These are phyloP conservation scores for Eucalyptus fibrosa DNA, from an alignment of 345 rosid species.

Conservation along the genomic window DNA sequence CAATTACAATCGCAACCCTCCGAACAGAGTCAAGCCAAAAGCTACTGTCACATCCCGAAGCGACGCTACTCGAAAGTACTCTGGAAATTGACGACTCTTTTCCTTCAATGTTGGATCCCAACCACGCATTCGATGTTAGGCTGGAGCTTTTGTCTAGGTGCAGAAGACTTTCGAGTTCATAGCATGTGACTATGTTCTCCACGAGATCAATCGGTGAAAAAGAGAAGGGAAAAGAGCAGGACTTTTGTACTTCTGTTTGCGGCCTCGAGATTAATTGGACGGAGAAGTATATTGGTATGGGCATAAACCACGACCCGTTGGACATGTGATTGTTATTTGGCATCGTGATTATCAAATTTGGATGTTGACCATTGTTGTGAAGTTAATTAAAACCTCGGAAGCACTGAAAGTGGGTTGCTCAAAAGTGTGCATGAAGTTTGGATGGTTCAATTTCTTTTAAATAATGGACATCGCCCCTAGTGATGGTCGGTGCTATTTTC, in stretches of 20 bases:
- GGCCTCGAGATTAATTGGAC: neutral
- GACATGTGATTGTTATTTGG: neutral
- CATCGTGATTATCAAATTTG: neutral
- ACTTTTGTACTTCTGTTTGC: neutral
- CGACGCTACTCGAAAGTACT: neutral
- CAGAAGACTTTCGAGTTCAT: neutral
- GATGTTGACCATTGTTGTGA: neutral
- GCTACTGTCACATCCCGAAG: neutral
- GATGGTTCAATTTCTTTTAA: neutral
- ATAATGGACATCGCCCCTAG: accelerated
- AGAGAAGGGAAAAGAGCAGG: neutral
- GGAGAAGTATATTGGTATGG: neutral
- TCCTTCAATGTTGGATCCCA: neutral
- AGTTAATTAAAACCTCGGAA: accelerated
- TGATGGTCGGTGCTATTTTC: neutral
- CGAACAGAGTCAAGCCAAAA: neutral
- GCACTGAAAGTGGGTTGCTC: accelerated
- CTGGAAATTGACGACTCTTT: neutral
- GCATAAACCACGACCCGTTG: neutral
- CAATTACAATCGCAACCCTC: neutral
- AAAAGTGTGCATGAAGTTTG: neutral
- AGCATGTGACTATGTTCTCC: neutral
- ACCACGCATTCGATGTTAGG: neutral
- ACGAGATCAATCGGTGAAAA: neutral
- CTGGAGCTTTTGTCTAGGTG: neutral